Percentiles rank a stretch among this genome's conserved stretches.
Evolutionary conservation across 805 yeast genomes (phyloP).

Genomic region (Starmera quercuum): DNA sequence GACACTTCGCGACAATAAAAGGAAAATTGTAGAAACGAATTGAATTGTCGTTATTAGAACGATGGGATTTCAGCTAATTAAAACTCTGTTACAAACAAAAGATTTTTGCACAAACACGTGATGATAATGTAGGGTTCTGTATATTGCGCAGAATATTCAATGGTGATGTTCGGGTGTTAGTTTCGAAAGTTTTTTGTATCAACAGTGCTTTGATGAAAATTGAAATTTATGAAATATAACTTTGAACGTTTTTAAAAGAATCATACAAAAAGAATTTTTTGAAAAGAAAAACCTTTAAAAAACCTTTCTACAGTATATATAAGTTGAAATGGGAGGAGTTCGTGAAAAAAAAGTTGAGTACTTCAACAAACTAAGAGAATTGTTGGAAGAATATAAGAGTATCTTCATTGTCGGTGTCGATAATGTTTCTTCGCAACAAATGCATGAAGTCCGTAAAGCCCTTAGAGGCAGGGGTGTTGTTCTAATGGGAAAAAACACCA

Average conservation of each 20-base stretch:
- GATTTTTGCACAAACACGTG: too few species aligned
- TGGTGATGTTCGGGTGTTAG: too few species aligned
- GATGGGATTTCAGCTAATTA: too few species aligned
- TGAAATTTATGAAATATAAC: not conserved
- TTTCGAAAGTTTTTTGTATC: too few species aligned
- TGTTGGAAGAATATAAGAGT: conserved; percentile 95
- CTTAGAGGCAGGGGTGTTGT: conserved; percentile 93
- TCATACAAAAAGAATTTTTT: conserved; percentile 1
- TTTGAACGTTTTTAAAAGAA: not conserved
- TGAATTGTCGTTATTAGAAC: too few species aligned
- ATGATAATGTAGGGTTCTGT: too few species aligned
- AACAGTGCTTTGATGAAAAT: too few species aligned
- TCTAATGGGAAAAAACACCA: conserved; percentile 99
- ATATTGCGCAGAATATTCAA: not conserved
- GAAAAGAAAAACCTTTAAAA: conserved; percentile 57
- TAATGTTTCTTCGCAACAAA: conserved; percentile 99
- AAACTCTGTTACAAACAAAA: too few species aligned
- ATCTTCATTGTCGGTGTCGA: conserved; percentile 99
- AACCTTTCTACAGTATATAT: conserved; percentile 63
- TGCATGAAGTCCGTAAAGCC: conserved; percentile 98
- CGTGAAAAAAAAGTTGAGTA: conserved; percentile 96
- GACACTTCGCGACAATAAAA: too few species aligned
- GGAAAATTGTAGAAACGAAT: too few species aligned
- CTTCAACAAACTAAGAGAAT: conserved; percentile 90
- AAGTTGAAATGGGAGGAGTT: conserved; percentile 99